Evolutionary conservation across 2,329 filamentous ascomycete species (phyloP), one percentile per base, ranked within the genome.

Genomic region (Gremmenia infestans): DNA sequence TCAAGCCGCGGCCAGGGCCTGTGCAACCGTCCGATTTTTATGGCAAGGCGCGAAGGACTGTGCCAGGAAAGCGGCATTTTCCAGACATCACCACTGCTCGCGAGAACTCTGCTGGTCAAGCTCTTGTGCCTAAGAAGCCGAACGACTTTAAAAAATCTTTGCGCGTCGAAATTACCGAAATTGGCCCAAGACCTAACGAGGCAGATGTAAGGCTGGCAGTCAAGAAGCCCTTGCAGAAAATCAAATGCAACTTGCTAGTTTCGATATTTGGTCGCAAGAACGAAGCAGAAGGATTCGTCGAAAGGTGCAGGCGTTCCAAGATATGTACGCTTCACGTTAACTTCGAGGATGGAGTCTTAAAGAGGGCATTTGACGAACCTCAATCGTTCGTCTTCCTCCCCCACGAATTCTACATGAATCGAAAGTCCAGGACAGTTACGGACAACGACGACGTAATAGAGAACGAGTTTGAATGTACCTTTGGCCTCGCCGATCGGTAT

Each of bases 401-500:
- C 11, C 42, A 62, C 12, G 54, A 63, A 2, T 59, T 66, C 14
- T 60, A 60, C 17, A 56, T 66, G 5, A 60, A 58, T 42, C 58
- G 61, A 17, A 59, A 56, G 36, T 45, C 19, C 19, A 53, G 54
- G 15, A 58, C 52, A 17, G 37, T 47, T 32, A 59, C 53, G 15
- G 40, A 28, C 23, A 51, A 22, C 17, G 23, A 32, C 36, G 19
- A 19, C 8, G 25, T 7, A 56, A 53, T 53, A 60, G 42, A 36
- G 42, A 54, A 50, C 12, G n/a, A 50, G 28, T 23, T 46, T 23
- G 49, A 36, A 5, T 25, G 48, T 6, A 47, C 40, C 5, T 60
- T 53, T 43, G 63, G 48, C 15, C 57, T 65, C 40, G 62, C 62
- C 6, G 62, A 65, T n/a, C 57, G 55, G 12, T 66, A 65, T 28